These are phyloP conservation scores for Cryphonectria naterciae DNA, from an alignment of 2,329 filamentous ascomycete genomes.

Conservation along the genomic window DNA sequence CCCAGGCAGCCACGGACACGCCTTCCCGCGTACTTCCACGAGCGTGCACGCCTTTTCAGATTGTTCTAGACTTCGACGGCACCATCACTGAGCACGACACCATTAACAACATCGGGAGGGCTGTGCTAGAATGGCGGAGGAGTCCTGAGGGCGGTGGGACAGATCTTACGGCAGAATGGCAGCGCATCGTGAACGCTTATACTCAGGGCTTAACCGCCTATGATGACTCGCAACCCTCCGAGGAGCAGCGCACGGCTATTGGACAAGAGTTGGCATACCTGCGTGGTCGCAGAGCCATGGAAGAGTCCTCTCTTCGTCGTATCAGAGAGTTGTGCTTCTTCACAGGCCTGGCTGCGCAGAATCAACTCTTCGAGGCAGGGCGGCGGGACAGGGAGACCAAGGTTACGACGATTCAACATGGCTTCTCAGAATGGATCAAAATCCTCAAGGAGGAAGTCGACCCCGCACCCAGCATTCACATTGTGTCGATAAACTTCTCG, in stretches of 20 bases:
- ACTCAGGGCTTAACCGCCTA: constrained; percentile 46
- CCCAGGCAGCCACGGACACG: background rate
- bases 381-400: constrained; percentile 40
- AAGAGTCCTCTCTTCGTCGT: constrained; percentile 50
- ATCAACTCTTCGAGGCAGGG: constrained; percentile 45
- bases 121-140: constrained; percentile 45
- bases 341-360: constrained; percentile 39
- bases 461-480: constrained; percentile 34
- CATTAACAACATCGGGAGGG: constrained; percentile 50
- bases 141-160: constrained; percentile 29
- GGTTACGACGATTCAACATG: constrained; percentile 42
- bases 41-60: constrained; percentile 30
- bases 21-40: background rate
- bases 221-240: constrained; percentile 39
- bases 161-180: constrained; percentile 48
- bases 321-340: constrained; percentile 52
- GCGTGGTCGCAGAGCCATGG: constrained; percentile 47
- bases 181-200: constrained; percentile 51
- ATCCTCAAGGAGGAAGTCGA: background rate
- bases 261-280: constrained; percentile 50
- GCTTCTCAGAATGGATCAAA: constrained; percentile 42
- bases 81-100: constrained; percentile 62
- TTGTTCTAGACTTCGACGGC: constrained; percentile 64
- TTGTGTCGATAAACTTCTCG: constrained; percentile 52
- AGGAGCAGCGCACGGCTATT: constrained; percentile 40